phyloP scores from a whole-genome alignment of 2,329 filamentous ascomycete genomes.

The Aaosphaeria arxii region DNA sequence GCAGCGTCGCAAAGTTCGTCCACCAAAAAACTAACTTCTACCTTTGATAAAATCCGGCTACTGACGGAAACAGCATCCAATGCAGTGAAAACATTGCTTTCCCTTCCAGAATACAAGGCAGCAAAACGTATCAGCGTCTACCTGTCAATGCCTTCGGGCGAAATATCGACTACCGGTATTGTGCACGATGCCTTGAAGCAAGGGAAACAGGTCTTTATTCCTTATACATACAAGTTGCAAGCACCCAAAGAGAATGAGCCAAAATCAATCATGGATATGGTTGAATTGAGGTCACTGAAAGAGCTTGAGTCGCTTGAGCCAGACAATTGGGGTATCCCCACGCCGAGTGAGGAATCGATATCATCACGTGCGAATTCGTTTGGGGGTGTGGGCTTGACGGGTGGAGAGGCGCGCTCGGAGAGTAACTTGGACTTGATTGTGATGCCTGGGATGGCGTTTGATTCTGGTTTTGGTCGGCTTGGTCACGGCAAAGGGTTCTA shows the following conservation, averaged over 20 bases:
- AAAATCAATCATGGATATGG: constrained; percentile 89
- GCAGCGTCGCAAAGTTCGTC: constrained; percentile 68
- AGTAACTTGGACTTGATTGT: constrained; percentile 76
- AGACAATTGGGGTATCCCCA: constrained; percentile 96
- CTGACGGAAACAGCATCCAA: constrained; percentile 53
- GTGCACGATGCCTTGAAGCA: constrained; percentile 73
- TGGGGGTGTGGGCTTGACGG: constrained; percentile 55
- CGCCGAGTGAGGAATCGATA: constrained; percentile 65
- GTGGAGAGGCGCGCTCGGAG: constrained; percentile 30
- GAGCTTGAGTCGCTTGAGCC: constrained; percentile 76
- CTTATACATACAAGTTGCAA: constrained; percentile 71
- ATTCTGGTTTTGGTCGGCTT: constrained; percentile 69
- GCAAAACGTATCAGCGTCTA: constrained; percentile 81
- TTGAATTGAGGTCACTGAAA: constrained; percentile 66
- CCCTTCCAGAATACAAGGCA: constrained; percentile 69
- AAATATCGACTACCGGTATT: constrained; percentile 80
- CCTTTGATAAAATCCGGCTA: background rate
- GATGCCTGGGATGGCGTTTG: constrained; percentile 91
- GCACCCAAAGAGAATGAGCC: constrained; percentile 41
- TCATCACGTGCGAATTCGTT: constrained; percentile 69
- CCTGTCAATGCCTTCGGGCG: constrained; percentile 84
- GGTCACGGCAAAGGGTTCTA: constrained; percentile 98
- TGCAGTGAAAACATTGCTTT: constrained; percentile 63
- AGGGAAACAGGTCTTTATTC: constrained; percentile 87
- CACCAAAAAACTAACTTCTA: too few species aligned